Conservation (phyloP, 225 moss, liverwort and hornwort species). For the Lunularia cruciata region DNA sequence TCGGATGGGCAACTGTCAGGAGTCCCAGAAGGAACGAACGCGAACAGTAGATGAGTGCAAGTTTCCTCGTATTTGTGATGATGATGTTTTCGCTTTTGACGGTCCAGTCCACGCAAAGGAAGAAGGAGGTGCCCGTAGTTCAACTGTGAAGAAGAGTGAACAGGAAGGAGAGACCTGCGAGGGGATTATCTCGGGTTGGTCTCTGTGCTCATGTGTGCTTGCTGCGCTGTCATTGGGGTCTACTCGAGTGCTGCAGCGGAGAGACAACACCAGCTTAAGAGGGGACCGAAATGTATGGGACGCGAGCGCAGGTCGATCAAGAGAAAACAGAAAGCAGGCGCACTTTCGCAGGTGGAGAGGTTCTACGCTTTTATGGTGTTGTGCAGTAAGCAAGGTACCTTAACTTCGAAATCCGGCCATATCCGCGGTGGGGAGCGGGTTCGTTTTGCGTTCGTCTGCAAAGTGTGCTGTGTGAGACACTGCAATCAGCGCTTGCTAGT, state of each 20-base stretch:
- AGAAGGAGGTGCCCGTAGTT: background rate
- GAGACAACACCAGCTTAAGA: background rate
- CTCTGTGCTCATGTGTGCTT: background rate
- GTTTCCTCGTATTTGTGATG: conserved; percentile 5
- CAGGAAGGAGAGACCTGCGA: background rate
- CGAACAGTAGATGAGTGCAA: background rate
- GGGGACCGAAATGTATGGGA: background rate
- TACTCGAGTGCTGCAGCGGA: background rate
- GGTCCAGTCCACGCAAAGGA: background rate
- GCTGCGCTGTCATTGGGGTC: conserved; percentile 6
- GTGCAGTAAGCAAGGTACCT: background rate
- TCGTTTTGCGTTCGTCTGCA: background rate
- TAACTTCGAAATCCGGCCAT: background rate
- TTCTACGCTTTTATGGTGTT: background rate
- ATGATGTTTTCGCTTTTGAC: conserved; percentile 4
- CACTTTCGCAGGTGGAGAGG: background rate
- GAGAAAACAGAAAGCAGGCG: background rate
- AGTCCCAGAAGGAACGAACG: background rate
- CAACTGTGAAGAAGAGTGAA: background rate
- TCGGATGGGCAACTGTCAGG: background rate
- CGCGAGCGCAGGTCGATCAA: background rate
- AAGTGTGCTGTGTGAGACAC: background rate
- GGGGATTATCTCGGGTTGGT: conserved; percentile 2
- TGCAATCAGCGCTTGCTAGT: background rate
- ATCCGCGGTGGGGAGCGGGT: background rate